Percentiles rank a stretch among this genome's conserved stretches.
Evolutionary conservation across 2,329 filamentous ascomycete species (phyloP).

Genomic region (Colletotrichum sp.): DNA sequence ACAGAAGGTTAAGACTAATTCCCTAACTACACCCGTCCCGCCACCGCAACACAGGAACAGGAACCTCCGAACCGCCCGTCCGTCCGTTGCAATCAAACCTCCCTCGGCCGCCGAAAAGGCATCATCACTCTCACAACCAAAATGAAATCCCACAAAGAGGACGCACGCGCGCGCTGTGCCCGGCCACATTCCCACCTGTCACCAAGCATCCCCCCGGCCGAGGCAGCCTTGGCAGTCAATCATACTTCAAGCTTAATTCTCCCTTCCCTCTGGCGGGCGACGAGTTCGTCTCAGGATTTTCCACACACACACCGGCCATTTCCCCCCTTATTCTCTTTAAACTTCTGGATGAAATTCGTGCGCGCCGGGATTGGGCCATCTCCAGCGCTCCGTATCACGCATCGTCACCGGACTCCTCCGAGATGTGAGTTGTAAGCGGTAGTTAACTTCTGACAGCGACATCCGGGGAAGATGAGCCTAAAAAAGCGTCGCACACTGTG

Average conservation of each 20-base stretch:
- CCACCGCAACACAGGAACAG: not conserved
- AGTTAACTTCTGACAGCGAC: not conserved
- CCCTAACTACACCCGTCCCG: not conserved
- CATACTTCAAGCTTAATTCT: not conserved
- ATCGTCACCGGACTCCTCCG: not conserved
- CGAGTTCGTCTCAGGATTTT: not conserved
- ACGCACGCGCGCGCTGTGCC: not conserved
- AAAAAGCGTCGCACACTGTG: not conserved
- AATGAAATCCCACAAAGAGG: not conserved
- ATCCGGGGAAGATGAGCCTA: not conserved
- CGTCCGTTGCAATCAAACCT: not conserved
- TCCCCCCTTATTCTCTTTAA: not conserved
- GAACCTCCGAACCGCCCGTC: not conserved
- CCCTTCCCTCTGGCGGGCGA: not conserved
- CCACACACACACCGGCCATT: not conserved
- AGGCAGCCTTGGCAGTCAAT: not conserved
- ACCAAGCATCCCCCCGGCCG: not conserved
- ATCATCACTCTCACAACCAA: not conserved
- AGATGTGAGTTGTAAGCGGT: not conserved
- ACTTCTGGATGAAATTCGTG: not conserved
- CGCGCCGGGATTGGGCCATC: no score
- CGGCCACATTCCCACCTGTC: not conserved
- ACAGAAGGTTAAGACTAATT: not conserved
- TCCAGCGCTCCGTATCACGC: no score
- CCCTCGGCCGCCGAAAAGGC: not conserved